These are phyloP conservation scores for Jaenimonas drosophilae DNA, from an alignment of 208 protist species.

Conservation along the genomic window DNA sequence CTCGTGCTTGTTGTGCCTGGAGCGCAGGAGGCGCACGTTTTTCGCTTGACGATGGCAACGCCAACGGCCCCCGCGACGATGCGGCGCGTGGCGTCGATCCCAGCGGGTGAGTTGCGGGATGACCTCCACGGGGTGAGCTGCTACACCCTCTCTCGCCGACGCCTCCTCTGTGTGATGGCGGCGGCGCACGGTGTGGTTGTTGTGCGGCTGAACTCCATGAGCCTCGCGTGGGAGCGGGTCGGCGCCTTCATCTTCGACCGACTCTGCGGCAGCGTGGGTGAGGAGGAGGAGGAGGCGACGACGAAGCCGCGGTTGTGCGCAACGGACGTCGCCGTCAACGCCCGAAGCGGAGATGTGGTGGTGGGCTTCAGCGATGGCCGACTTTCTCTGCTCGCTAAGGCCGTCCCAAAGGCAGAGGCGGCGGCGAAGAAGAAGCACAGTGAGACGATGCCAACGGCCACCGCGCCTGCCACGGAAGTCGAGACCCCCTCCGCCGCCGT, in stretches of 20 bases:
- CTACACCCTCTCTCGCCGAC: constrained; percentile 24
- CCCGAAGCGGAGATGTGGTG: constrained; percentile 40
- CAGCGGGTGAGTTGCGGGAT: constrained; percentile 4
- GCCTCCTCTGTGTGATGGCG: constrained; percentile 27
- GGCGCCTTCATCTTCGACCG: not conserved
- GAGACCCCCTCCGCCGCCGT: not conserved
- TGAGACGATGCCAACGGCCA: not conserved
- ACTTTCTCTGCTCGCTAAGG: constrained; percentile 25
- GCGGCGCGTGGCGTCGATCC: constrained; percentile 15
- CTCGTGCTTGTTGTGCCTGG: constrained; percentile 36
- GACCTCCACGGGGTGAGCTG: constrained; percentile 25
- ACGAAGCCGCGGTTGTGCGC: constrained; percentile 13
- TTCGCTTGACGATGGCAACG: constrained; percentile 10
- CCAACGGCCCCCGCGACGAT: constrained; percentile 5
- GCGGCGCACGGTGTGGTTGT: constrained; percentile 24
- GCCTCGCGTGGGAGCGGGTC: constrained; percentile 34
- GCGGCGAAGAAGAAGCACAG: too few species aligned
- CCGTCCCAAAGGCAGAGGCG: not conserved
- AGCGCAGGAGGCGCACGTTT: constrained; percentile 27
- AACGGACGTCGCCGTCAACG: constrained; percentile 27
- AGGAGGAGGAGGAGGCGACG: not conserved
- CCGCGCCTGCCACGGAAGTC: not conserved
- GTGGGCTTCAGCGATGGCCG: constrained; percentile 46
- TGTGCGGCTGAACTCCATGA: constrained; percentile 33
- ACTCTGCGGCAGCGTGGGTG: not conserved